Evolutionary conservation across 192 early-diverging fungal species (phyloP).

Genomic region (Backusella sp.): DNA sequence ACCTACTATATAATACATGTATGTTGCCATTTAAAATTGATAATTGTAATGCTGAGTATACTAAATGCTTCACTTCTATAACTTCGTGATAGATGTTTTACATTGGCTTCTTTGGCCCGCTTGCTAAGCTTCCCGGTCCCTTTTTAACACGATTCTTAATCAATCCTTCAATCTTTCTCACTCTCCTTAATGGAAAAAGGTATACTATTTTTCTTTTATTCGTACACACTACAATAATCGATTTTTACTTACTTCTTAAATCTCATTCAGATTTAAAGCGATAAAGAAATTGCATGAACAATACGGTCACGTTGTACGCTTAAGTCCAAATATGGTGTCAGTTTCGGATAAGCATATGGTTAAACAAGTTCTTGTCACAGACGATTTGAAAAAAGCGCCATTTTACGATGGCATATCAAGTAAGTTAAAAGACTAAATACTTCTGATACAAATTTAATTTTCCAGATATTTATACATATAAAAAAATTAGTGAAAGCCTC

Average conservation of each 20-base stretch:
- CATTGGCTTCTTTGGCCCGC: constrained; percentile 25
- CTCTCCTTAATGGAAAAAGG: not conserved
- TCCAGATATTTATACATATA: too few species aligned
- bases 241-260: too few species aligned
- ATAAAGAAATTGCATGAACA: constrained; percentile 11
- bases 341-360: constrained; percentile 35
- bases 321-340: constrained; percentile 12
- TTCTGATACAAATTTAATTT: too few species aligned
- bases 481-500: not conserved
- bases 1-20: too few species aligned
- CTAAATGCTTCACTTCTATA: too few species aligned
- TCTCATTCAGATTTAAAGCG: not conserved
- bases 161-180: not conserved
- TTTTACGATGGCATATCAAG: constrained; percentile 16
- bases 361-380: constrained; percentile 32
- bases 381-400: constrained; percentile 28
- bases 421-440: not conserved
- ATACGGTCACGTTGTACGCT: constrained; percentile 32
- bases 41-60: too few species aligned
- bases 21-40: too few species aligned
- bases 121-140: constrained; percentile 30
- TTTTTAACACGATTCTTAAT: not conserved
- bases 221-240: too few species aligned
- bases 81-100: constrained; percentile 7
- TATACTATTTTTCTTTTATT: not conserved